Evolutionary conservation across 2,329 filamentous ascomycete genomes (phyloP).

Genomic region (Escovopsis sp.): DNA sequence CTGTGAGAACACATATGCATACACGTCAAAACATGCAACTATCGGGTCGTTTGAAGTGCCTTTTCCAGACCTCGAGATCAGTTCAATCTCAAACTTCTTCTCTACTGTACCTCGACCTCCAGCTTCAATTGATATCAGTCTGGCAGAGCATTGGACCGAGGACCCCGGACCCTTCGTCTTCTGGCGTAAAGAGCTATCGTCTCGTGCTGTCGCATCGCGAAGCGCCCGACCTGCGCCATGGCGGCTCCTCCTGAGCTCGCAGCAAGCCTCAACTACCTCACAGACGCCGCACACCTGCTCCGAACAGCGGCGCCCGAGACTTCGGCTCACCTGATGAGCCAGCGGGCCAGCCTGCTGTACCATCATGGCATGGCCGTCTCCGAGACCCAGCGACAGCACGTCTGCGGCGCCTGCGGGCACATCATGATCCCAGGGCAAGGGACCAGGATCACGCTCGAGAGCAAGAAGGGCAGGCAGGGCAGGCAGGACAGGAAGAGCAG

Average conservation of each 20-base stretch:
- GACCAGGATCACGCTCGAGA: slow-evolving; percentile 22
- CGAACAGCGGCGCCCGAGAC: slow-evolving; percentile 36
- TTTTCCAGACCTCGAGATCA: not conserved
- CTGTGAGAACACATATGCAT: too few species aligned
- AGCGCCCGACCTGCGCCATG: not conserved
- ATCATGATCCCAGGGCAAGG: slow-evolving; percentile 41
- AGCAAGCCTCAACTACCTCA: slow-evolving; percentile 30
- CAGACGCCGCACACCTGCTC: slow-evolving; percentile 45
- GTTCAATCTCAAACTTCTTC: not conserved
- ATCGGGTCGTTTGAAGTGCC: too few species aligned
- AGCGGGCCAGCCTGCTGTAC: slow-evolving; percentile 34
- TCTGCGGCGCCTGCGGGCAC: slow-evolving; percentile 45
- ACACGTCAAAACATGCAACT: too few species aligned
- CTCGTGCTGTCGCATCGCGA: too few species aligned
- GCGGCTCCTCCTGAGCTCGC: slow-evolving; percentile 11
- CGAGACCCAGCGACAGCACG: slow-evolving; percentile 36
- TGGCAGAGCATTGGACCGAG: not conserved
- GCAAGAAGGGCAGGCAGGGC: slow-evolving; percentile 4
- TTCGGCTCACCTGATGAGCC: slow-evolving; percentile 45
- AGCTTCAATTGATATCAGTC: too few species aligned
- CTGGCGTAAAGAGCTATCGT: too few species aligned
- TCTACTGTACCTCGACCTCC: not conserved
- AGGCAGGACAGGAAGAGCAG: not conserved
- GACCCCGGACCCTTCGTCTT: too few species aligned
- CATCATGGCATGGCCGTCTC: slow-evolving; percentile 28